Base-by-base conservation (phyloP, 768 basidiomycete species). In the Albatrellus ellisii region DNA sequence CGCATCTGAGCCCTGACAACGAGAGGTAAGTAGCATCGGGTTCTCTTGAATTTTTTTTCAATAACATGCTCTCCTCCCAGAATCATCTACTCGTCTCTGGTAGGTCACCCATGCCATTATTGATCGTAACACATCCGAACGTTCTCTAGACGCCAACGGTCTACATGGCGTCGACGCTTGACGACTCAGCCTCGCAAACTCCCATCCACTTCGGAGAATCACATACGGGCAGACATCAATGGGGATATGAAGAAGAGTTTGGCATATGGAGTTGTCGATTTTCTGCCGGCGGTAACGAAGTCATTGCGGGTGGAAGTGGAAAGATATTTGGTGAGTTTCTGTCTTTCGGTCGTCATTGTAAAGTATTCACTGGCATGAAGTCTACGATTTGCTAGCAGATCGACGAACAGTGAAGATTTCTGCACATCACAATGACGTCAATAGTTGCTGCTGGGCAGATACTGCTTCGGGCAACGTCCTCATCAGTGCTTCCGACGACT, bases 361-460 rank as follows among this genome's bases (percentile, higher is more conserved):
- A 33, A 31, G 22, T n/a, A 12, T 21, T 24, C 17, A 15, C 6
- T 36, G 40, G 44, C 35, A 31, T 42, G 28, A 52, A 90, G 91
- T 98, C 2, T 98, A 97, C 54, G 95, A 99, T 62, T 72, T 99
- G 34, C 60, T 88, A 46, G 77, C 82, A 4, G 70, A 86, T 51
- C 67, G 70, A 48, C 70, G 89, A 46, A 81, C 82, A 1, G 79
- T 97, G 21, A 84, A 79, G 52, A 90, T 99, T 14, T 50, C 60
- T n/a, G 95, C 89, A 0, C 95, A 99, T 55, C 56, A 62, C 1
- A 81, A 88, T 56, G 95, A 99, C 56, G 84, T 97, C 31, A 99
- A 99, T 53, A 87, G 88, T 54, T 78, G 91, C 61, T 90, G 86
- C 56, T 99, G 92, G 80, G 95, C 95, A 0, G 92, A 97, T 55